Evolutionary conservation across 2,329 filamentous ascomycete genomes (phyloP), one percentile per base, ranked within the genome.

Genomic region (Phialophora chinensis): DNA sequence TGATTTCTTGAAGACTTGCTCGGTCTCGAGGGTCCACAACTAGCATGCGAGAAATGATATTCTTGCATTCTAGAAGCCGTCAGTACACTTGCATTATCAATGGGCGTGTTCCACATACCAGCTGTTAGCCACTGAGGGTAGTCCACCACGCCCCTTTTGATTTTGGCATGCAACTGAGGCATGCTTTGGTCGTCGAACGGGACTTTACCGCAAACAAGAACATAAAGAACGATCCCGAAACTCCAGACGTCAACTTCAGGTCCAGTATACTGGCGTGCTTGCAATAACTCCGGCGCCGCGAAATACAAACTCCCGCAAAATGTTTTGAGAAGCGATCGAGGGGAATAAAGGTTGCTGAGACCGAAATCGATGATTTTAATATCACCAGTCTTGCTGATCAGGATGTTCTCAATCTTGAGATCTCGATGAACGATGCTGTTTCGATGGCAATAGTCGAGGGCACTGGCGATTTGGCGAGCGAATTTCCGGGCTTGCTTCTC

Each of bases 311-410:
- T 97, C 55, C 95, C 95, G 75, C 95, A 99, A 75, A 98, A 99
- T 0, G 95, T 99, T 81, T 97, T 97, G 65, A 98, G 85, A 69
- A 96, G 90, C 68, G 86, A 87, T 53, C 89, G 85, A 0, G 95
- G 95, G 6, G 92, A 90, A 79, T 97, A 99, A 4, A 98, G 86
- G 75, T 99, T 99, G 82, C 94, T 98, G 62, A 99, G 84, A 33
- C 94, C 95, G 78, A 99, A 99, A 77, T 99, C 95, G 73, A 99
- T 99, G 74, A 99, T 98, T 78, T 98, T 98, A 80, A 99, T 99
- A 76, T 99, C 95, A 49, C 95, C 95, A 1, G 91, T 97, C 83
- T 98, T 98, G 84, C 93, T 97, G 81, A 99, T 99, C 68, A 99
- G 86, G 62, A 99, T 99, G 77, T 99, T 99, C 79, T 98, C 95